Conservation (phyloP, 2,329 filamentous ascomycete species). For the Phialemoniopsis sp. region DNA sequence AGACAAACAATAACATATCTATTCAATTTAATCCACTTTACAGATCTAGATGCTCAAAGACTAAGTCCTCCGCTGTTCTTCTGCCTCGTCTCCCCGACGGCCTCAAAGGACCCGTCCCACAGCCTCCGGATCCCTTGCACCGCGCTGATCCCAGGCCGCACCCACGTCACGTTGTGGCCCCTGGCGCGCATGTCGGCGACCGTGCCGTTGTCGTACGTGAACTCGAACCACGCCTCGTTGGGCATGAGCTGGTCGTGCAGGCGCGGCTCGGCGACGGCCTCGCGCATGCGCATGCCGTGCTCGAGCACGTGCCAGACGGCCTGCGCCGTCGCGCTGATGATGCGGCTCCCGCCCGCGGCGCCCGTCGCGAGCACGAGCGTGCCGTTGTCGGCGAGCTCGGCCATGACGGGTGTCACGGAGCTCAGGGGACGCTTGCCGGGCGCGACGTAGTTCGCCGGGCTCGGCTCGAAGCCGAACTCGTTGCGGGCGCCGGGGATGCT, state of each 20-base stretch:
- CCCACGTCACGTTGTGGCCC: conserved; percentile 74
- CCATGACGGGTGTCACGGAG: conserved; percentile 78
- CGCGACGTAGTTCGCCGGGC: conserved; percentile 74
- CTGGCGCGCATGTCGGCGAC: conserved; percentile 60
- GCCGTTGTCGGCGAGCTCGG: conserved; percentile 60
- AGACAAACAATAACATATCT: too few relatives aligned
- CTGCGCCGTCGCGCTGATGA: conserved; percentile 81
- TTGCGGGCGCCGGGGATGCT: conserved; percentile 75
- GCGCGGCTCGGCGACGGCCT: conserved; percentile 65
- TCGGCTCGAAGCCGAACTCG: conserved; percentile 80
- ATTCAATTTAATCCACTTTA: too few relatives aligned
- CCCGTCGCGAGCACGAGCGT: conserved; percentile 69
- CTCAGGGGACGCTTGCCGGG: conserved; percentile 79
- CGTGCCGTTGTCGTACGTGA: conserved; percentile 64
- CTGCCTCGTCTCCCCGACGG: conserved; percentile 80
- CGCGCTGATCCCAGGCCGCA: conserved; percentile 60
- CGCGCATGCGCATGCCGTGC: conserved; percentile 50
- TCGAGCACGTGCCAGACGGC: conserved; percentile 73
- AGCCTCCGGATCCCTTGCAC: conserved; percentile 69
- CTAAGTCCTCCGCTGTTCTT: conserved; percentile 64
- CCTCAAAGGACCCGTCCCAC: conserved; percentile 67
- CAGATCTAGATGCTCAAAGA: too few relatives aligned
- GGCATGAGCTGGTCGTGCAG: conserved; percentile 83
- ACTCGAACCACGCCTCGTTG: conserved; percentile 66
- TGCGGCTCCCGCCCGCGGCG: conserved; percentile 77